Percentiles rank a stretch among this genome's conserved stretches.
These are phyloP conservation scores for Penicillium capsulatum DNA, from an alignment of 2,329 filamentous ascomycete species.

Conservation along the genomic window DNA sequence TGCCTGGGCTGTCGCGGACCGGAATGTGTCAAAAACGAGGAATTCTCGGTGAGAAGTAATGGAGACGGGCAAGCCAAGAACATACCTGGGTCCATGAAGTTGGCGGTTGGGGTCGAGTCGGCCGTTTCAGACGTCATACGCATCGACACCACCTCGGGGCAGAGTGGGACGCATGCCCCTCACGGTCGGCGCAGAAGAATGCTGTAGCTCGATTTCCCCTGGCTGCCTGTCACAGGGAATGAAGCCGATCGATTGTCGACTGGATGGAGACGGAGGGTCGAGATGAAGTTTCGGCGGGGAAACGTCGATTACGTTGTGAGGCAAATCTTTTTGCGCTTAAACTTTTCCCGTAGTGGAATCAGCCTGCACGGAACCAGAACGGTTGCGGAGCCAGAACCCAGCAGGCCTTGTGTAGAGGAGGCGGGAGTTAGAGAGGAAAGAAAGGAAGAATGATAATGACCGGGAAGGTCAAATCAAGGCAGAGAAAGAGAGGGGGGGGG, in stretches of 20 bases:
- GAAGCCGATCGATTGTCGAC: no score
- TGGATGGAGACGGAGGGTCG: no score
- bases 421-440: constrained; percentile 3
- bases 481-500: constrained; percentile 5
- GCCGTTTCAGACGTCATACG: constrained; percentile 38
- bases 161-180: constrained; percentile 35
- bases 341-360: constrained; percentile 23
- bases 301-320: constrained; percentile 25
- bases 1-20: constrained; percentile 15
- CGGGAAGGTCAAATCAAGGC: not conserved
- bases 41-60: not conserved
- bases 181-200: constrained; percentile 8
- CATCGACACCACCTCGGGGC: constrained; percentile 21
- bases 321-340: constrained; percentile 27
- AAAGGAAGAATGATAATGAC: not conserved
- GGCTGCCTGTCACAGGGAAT: no score
- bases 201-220: not conserved
- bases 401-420: no score
- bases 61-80: constrained; percentile 17
- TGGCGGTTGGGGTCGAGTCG: constrained; percentile 24
- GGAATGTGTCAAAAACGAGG: constrained; percentile 9
- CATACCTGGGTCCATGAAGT: constrained; percentile 31
- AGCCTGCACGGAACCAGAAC: constrained; percentile 13
- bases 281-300: not conserved
- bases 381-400: no score